phyloP scores from a whole-genome alignment of 1,284 basidiomycete genomes.

The Microbotryum saponariae region DNA sequence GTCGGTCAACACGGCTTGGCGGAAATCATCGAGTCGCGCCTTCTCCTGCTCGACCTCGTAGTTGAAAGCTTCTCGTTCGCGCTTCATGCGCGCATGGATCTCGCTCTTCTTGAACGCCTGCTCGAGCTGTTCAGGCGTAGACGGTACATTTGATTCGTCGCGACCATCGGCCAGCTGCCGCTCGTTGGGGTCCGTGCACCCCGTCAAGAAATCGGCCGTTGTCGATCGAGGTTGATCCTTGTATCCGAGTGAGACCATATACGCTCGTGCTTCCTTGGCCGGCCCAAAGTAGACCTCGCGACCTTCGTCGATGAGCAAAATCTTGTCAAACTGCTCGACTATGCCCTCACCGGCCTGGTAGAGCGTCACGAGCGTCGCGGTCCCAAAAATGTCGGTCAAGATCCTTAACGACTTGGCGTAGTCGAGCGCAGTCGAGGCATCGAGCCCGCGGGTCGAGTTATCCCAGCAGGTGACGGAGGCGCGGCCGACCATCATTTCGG shows the following conservation, averaged over 20 bases:
- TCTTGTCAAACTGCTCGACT: conserved; percentile 65
- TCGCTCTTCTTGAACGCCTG: conserved; percentile 56
- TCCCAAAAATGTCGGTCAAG: conserved; percentile 49
- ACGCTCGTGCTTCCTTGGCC: conserved; percentile 62
- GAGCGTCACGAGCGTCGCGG: conserved; percentile 41
- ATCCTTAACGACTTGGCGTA: conserved; percentile 52
- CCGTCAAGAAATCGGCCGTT: conserved; percentile 70
- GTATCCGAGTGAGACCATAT: conserved; percentile 53
- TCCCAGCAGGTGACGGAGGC: conserved; percentile 46
- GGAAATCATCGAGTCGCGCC: conserved; percentile 56
- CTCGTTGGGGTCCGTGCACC: conserved; percentile 68
- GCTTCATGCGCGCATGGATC: conserved; percentile 49
- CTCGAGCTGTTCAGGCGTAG: conserved; percentile 64
- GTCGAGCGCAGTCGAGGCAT: conserved; percentile 48
- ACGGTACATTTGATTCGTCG: conserved; percentile 59
- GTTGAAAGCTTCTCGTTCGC: conserved; percentile 58
- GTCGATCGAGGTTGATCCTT: conserved; percentile 56
- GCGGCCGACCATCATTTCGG: conserved; percentile 45
- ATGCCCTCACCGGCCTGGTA: conserved; percentile 59
- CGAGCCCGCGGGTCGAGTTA: conserved; percentile 68
- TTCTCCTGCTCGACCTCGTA: conserved; percentile 49
- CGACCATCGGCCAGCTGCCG: conserved; percentile 69
- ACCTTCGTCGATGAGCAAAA: conserved; percentile 68
- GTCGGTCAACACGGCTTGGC: conserved; percentile 53
- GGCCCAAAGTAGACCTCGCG: conserved; percentile 78